phyloP scores from a whole-genome alignment of 78 protist genomes.

The Pelomyxa schiedti region DNA sequence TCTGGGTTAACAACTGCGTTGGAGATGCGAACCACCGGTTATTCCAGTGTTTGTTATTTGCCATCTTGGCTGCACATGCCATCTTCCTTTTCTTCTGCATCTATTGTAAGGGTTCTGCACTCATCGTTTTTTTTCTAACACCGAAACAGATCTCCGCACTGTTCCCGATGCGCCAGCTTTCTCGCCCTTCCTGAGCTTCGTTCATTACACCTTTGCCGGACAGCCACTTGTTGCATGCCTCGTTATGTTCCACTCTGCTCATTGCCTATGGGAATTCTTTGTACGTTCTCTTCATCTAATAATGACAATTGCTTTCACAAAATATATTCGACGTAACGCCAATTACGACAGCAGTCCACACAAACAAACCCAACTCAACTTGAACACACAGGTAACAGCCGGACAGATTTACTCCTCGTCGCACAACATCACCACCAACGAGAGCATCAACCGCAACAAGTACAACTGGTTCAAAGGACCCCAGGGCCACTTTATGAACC shows the following conservation, averaged over 20 bases:
- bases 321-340: too few species aligned
- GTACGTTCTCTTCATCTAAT: too few species aligned
- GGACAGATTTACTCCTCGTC: not conserved
- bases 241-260: not conserved
- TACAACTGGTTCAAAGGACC: not conserved
- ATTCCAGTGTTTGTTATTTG: slow-evolving; percentile 14
- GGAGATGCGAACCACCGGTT: slow-evolving; percentile 39
- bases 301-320: too few species aligned
- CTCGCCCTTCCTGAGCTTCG: too few species aligned
- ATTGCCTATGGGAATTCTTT: not conserved
- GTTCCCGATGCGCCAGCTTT: too few species aligned
- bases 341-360: not conserved
- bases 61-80: not conserved
- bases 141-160: too few species aligned
- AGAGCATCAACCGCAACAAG: not conserved
- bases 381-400: not conserved
- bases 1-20: slow-evolving; percentile 63
- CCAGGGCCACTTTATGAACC: not conserved
- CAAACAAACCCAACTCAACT: too few species aligned
- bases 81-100: not conserved
- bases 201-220: too few species aligned
- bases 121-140: too few species aligned
- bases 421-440: not conserved
- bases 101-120: too few species aligned
- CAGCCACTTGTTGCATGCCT: too few species aligned